These are phyloP conservation scores for Fraxinus platypoda DNA, from an alignment of 305 asterid genomes.

Conservation along the genomic window DNA sequence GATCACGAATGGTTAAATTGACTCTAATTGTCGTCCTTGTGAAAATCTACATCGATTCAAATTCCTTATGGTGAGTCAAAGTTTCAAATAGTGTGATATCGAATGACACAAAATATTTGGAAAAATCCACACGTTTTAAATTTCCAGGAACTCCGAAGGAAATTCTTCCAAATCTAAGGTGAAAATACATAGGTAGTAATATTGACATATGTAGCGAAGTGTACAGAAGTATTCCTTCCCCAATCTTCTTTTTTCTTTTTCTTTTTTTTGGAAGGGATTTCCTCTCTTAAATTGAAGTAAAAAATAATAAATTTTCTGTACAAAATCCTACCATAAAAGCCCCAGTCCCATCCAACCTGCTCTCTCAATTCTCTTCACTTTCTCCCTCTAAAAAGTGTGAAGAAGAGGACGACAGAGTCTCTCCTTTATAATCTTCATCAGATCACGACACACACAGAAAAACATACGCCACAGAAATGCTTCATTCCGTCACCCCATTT, in stretches of 20 bases:
- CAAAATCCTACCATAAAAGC: conserved; percentile 11
- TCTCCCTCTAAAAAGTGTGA: conserved; percentile 24
- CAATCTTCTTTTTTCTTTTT: neutral
- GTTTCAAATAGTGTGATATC: too few relatives aligned
- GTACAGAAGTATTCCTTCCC: conserved; percentile 15
- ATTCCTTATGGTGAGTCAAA: too few relatives aligned
- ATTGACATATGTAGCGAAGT: neutral
- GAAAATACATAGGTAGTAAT: neutral
- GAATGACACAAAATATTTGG: too few relatives aligned
- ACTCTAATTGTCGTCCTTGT: too few relatives aligned
- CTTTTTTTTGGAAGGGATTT: conserved; percentile 17
- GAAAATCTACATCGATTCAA: too few relatives aligned
- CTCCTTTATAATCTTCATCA: conserved; percentile 23
- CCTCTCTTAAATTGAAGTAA: neutral
- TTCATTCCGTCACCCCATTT: conserved; percentile 16
- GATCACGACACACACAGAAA: conserved; percentile 23
- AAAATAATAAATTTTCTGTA: neutral
- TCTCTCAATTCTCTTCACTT: conserved; percentile 1
- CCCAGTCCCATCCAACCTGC: conserved; percentile 11
- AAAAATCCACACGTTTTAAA: too few relatives aligned
- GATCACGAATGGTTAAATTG: too few relatives aligned
- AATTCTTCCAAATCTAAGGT: neutral
- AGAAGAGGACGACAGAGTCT: conserved; percentile 3
- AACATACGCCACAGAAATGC: conserved; percentile 25
- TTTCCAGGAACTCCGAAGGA: too few relatives aligned